Evolutionary conservation across 257 asterid genomes (phyloP), one percentile per base, ranked within the genome.

Genomic region (Avicennia marina): DNA sequence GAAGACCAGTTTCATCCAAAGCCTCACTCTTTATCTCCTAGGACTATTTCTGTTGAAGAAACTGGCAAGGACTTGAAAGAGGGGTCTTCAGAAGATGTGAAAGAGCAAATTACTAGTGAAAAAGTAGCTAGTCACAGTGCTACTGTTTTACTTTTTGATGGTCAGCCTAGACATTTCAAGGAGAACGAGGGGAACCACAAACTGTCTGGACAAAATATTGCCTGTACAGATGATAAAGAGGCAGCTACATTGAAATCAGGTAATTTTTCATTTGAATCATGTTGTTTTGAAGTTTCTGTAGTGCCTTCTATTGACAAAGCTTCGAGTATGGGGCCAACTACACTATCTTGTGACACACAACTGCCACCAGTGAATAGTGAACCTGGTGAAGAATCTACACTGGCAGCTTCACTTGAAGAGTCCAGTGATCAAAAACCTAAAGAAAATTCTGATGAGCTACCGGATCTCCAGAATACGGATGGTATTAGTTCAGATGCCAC

Each of bases 61-160:
- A 58, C 64, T 34, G 20, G 64, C 43, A 64, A 58, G 40, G 82
- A 73, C 64, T 75, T 72, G 58, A 76, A 69, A 56, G 82, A 75
- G 64, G 62, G 65, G 53, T 58, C 82, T 51, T 40, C 74, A 39
- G 87, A 78, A 75, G 91, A 87, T 63, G 78, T 72, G 58, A 78
- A 78, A 72, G 78, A 70, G 44, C 65, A 78, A 62, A 75, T 66
- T 61, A 62, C 53, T 25, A 48, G 56, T 59, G 89, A 76, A 63
- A 80, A 63, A 64, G 62, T 70, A 48, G 75, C 60, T 59, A n/a
- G 66, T 46, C 70, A 58, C 56, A 53, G 54, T 67, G 54, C 64
- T 73, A 34, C 60, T 31, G 34, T 55, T 26, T 61, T 79, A 33
- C 62, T 50, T 42, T 56, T 51, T 50, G 53, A 61, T 27, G 64